Conservation (phyloP, 768 basidiomycete species). For the Serendipita vermifera region DNA sequence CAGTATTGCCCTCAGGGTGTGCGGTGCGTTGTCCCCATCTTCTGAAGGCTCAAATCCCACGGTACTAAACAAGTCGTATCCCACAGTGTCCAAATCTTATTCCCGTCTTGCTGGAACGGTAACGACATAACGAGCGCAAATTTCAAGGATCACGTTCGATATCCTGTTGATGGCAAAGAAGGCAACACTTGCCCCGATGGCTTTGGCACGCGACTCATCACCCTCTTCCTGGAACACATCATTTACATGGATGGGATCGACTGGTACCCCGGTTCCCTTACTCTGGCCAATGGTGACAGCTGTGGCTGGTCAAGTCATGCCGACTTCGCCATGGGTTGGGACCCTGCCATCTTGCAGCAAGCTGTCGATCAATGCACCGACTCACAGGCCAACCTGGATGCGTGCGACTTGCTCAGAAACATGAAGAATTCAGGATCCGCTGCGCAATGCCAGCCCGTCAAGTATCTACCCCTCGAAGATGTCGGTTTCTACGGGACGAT, state of each 20-base stretch:
- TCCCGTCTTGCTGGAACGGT: constrained; percentile 31
- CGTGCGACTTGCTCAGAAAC: background rate
- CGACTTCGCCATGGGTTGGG: background rate
- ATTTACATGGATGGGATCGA: constrained; percentile 5
- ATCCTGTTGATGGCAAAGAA: constrained; percentile 2
- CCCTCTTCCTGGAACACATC: constrained; percentile 5
- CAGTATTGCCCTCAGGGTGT: constrained; percentile 1
- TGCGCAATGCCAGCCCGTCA: background rate
- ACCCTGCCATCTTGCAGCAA: background rate
- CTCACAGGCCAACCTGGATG: background rate
- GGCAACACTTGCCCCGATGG: background rate
- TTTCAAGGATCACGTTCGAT: constrained; percentile 29
- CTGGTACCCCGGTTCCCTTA: constrained; percentile 3
- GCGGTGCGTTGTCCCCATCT: background rate
- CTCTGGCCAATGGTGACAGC: background rate
- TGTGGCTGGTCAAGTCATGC: constrained; percentile 1
- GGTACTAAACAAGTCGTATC: no score
- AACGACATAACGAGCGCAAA: constrained; percentile 27
- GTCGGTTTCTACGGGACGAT: constrained; percentile 1
- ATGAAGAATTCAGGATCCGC: background rate
- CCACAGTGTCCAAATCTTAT: constrained; percentile 19
- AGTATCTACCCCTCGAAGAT: constrained; percentile 6
- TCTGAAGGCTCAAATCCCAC: no score
- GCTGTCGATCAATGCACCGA: constrained; percentile 5
- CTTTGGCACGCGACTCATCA: background rate